A percentile compares a stretch with the other conserved stretches of the same genome.
phyloP scores from a whole-genome alignment of 352 stramenopile genomes.

The Nannochloropsis limnetica region DNA sequence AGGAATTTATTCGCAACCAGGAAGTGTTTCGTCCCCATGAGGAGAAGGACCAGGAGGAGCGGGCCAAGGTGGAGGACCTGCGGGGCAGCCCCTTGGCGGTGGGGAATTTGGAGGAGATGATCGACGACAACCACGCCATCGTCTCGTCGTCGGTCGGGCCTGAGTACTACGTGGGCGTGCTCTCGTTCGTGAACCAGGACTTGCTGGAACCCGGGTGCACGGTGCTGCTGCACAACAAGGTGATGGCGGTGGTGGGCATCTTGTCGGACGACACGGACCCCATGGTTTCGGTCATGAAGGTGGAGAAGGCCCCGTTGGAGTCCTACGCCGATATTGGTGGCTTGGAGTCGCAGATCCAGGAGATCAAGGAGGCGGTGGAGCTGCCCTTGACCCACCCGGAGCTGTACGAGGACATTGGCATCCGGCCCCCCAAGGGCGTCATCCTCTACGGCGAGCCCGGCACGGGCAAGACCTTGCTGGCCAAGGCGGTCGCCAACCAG shows the following conservation, averaged over 20 bases:
- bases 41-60: conserved; percentile 96
- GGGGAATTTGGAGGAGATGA: conserved; percentile 98
- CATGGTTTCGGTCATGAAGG: conserved; percentile 99
- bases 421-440: conserved; percentile 96
- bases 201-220: conserved; percentile 96
- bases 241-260: conserved; percentile 98
- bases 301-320: conserved; percentile 89
- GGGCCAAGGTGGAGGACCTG: conserved; percentile 97
- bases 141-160: conserved; percentile 92
- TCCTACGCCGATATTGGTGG: conserved; percentile 99
- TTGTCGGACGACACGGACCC: conserved; percentile 96
- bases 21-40: conserved; percentile 88
- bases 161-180: conserved; percentile 99
- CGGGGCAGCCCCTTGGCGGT: conserved; percentile 94
- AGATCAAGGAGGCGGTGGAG: conserved; percentile 85
- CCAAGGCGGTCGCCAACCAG: conserved; percentile 99
- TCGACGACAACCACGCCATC: conserved; percentile 99
- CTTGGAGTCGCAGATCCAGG: conserved; percentile 84
- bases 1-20: conserved; percentile 99
- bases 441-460: conserved; percentile 99
- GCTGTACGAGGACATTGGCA: conserved; percentile 98
- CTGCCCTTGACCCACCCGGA: conserved; percentile 97
- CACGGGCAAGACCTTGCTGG: conserved; percentile 99
- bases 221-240: conserved; percentile 98
- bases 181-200: conserved; percentile 99